Base-by-base conservation (phyloP, 148 eudicot species). In the Persicaria tinctoria region DNA sequence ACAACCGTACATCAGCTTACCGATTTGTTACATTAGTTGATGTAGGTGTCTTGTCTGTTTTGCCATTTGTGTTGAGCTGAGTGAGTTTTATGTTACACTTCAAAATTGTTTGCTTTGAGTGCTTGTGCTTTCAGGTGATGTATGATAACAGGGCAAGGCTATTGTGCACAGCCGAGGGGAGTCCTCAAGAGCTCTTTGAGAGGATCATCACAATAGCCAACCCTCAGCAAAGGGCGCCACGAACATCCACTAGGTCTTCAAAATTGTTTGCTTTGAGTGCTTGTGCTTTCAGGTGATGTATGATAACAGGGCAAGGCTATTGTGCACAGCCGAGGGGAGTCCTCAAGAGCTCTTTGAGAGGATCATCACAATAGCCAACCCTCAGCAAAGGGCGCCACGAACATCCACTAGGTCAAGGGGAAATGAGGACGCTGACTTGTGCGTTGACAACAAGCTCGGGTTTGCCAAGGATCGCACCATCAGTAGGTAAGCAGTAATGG, bases 21-120 rank as follows among this genome's bases (percentile, higher is more conserved):
- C 98, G 98, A 60, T 93, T 93, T 79, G 97, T 93, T 80, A 93
- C 94, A 70, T 82, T 93, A 73, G 86, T 93, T 78, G 98, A 93
- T 86, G 97, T 93, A 66, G 73, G 92, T 89, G 70, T 77, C 72
- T 13, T 71, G 49, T 78, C 78, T 73, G 17, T 54, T 14, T 14
- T 6, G 1, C 57, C 18, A 54, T 14, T 54, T 32, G 41, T 32
- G 41, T 1, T 1, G 41, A 32, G 41, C 41, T 32, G 41, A 32
- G 41, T 32, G 41, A 32, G 41, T 32, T 32, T 32, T 32, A 32
- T 32, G 41, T 32, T 32, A 32, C 3, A 32, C 41, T 32, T 32
- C 41, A 32, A 32, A 32, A 1, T 32, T 32, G 41, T 32, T 32
- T 32, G 41, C 41, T 32, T 32, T 32, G 41, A 1, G 41, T 32